Evolutionary conservation across 208 protist genomes (phyloP).

Genomic region (Novymonas esmeraldas): DNA sequence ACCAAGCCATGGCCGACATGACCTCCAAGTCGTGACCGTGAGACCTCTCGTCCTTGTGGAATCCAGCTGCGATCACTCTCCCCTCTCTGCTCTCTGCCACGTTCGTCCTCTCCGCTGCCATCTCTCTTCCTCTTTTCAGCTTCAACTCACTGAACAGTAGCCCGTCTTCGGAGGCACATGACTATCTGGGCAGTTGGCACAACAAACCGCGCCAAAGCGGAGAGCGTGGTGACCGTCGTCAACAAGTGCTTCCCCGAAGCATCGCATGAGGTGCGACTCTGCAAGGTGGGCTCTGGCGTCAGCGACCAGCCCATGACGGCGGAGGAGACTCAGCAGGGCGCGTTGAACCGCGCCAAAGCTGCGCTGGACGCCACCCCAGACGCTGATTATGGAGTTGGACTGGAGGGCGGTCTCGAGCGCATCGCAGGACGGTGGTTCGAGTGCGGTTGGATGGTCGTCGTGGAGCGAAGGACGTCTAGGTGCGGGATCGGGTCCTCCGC

Average conservation of each 20-base stretch:
- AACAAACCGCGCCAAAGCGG: slow-evolving; percentile 77
- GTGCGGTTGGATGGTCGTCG: slow-evolving; percentile 82
- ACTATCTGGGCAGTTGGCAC: slow-evolving; percentile 73
- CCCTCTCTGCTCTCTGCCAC: no score
- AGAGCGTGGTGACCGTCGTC: slow-evolving; percentile 45
- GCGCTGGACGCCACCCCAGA: slow-evolving; percentile 49
- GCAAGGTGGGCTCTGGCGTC: slow-evolving; percentile 56
- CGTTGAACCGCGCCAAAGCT: slow-evolving; percentile 50
- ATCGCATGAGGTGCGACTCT: slow-evolving; percentile 44
- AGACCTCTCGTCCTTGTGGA: no score
- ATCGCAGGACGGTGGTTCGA: slow-evolving; percentile 76
- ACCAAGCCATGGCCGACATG: neutral
- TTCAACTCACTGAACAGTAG: neutral
- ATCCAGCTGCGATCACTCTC: no score
- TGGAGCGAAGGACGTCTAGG: slow-evolving; percentile 53
- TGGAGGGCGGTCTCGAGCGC: slow-evolving; percentile 80
- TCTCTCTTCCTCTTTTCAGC: no score
- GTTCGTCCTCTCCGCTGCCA: no score
- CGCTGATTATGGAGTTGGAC: slow-evolving; percentile 72
- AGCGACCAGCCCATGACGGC: slow-evolving; percentile 75
- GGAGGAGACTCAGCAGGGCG: slow-evolving; percentile 66
- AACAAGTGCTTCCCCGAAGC: slow-evolving; percentile 62
- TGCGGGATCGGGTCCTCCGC: slow-evolving; percentile 72
- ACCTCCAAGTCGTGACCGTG: no score
- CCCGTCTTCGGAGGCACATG: slow-evolving; percentile 11